Evolutionary conservation across 2,329 filamentous ascomycete species (phyloP).

Genomic region (Colletotrichum sp.): DNA sequence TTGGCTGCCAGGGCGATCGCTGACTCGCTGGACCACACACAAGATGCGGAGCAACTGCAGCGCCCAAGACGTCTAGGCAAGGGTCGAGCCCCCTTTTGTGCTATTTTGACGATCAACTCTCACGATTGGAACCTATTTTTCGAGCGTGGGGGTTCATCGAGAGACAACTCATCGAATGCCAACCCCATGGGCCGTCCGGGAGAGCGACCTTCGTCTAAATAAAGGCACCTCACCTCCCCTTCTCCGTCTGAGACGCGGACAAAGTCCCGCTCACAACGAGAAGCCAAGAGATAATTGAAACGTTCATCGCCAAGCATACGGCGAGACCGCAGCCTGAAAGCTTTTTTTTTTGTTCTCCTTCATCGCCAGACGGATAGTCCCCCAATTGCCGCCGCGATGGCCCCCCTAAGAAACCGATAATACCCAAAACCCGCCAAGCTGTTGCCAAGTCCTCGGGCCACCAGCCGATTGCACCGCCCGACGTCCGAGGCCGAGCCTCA

Average conservation of each 20-base stretch:
- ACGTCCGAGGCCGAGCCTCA: constrained; percentile 5
- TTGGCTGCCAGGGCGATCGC: not conserved
- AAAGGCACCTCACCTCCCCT: not conserved
- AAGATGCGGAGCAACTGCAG: not conserved
- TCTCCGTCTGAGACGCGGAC: not conserved
- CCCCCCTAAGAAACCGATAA: not conserved
- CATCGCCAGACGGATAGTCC: not conserved
- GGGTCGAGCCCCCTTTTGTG: constrained; percentile 4
- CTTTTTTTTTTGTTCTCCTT: not conserved
- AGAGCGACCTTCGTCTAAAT: not conserved
- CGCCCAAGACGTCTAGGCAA: not conserved
- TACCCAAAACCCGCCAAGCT: constrained; percentile 17
- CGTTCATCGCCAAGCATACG: constrained; percentile 13
- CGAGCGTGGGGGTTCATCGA: not conserved
- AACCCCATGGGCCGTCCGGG: not conserved
- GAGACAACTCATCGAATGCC: not conserved
- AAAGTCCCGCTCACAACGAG: not conserved
- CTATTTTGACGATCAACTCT: constrained; percentile 15
- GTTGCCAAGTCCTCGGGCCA: constrained; percentile 15
- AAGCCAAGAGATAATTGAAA: constrained; percentile 18
- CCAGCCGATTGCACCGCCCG: not conserved
- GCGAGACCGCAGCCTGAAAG: not conserved
- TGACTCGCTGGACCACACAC: constrained; percentile 1
- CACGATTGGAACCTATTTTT: not conserved
- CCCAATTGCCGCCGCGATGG: not conserved